Conservation (phyloP, 805 yeast genomes). For the Hanseniaspora occidentalis region DNA sequence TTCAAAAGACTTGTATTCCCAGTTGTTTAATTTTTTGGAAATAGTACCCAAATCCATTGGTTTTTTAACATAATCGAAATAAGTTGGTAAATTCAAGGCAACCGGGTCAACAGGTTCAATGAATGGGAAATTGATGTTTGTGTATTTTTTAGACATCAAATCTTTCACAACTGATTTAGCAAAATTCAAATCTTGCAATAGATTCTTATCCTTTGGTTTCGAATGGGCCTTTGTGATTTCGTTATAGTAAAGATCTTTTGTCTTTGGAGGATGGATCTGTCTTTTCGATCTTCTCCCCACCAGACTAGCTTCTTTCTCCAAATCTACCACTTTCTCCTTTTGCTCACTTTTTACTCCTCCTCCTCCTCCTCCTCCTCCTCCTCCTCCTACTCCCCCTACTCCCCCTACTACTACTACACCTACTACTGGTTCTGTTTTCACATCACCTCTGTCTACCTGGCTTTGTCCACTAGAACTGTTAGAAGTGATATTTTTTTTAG, state of each 20-base stretch:
- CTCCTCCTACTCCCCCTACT: no score
- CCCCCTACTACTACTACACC: constrained; percentile 23
- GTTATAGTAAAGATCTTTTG: constrained; percentile 77
- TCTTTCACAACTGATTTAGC: constrained; percentile 77
- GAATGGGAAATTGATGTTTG: constrained; percentile 78
- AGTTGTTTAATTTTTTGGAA: constrained; percentile 66
- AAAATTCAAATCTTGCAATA: constrained; percentile 78
- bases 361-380: no score
- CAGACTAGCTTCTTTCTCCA: constrained; percentile 40
- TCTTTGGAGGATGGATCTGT: constrained; percentile 91
- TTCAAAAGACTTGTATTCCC: constrained; percentile 79
- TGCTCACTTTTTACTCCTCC: no score
- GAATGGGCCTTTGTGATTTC: constrained; percentile 34
- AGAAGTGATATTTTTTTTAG: constrained; percentile 2
- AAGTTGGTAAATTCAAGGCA: constrained; percentile 84
- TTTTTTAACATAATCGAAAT: constrained; percentile 69
- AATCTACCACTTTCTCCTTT: constrained; percentile 13
- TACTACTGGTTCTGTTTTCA: no score
- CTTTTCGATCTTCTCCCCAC: constrained; percentile 81
- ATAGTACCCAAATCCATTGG: constrained; percentile 95
- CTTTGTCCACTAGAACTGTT: constrained; percentile 21
- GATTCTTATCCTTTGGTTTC: constrained; percentile 84
- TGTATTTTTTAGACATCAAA: constrained; percentile 69
- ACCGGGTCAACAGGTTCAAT: constrained; percentile 91
- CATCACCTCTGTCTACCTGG: no score